phyloP scores from a whole-genome alignment of 441 rosid genomes.

The Gossypium lobatum region DNA sequence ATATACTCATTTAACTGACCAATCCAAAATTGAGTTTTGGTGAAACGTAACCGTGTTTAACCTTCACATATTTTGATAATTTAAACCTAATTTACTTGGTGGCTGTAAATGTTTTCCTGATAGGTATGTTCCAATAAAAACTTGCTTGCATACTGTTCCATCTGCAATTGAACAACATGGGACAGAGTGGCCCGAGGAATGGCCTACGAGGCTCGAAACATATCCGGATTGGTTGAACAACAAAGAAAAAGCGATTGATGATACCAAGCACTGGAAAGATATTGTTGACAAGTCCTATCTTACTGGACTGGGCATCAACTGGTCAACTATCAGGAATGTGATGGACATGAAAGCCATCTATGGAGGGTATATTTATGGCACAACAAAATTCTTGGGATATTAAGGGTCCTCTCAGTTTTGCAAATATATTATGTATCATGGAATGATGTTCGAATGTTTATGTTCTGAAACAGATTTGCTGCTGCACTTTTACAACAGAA shows the following conservation, averaged over 20 bases:
- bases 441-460: slow-evolving; percentile 6
- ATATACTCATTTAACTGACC: background rate
- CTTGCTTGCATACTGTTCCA: slow-evolving; percentile 73
- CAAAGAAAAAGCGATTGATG: slow-evolving; percentile 56
- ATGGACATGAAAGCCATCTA: slow-evolving; percentile 95
- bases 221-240: slow-evolving; percentile 82
- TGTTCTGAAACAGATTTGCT: slow-evolving; percentile 55
- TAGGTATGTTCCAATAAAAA: slow-evolving; percentile 79
- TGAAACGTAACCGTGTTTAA: background rate
- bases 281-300: slow-evolving; percentile 74
- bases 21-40: background rate
- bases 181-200: slow-evolving; percentile 92
- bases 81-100: slow-evolving; percentile 1
- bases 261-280: slow-evolving; percentile 70
- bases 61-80: background rate
- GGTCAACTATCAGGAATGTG: slow-evolving; percentile 70
- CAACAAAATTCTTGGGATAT: slow-evolving; percentile 11
- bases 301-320: slow-evolving; percentile 73
- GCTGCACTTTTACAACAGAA: slow-evolving; percentile 69
- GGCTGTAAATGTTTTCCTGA: background rate
- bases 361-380: slow-evolving; percentile 63
- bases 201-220: slow-evolving; percentile 89
- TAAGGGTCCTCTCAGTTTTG: background rate
- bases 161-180: slow-evolving; percentile 83
- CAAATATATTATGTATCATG: background rate